Conservation (phyloP, 2,329 filamentous ascomycete species). For the Cadophora luteo-olivacea region DNA sequence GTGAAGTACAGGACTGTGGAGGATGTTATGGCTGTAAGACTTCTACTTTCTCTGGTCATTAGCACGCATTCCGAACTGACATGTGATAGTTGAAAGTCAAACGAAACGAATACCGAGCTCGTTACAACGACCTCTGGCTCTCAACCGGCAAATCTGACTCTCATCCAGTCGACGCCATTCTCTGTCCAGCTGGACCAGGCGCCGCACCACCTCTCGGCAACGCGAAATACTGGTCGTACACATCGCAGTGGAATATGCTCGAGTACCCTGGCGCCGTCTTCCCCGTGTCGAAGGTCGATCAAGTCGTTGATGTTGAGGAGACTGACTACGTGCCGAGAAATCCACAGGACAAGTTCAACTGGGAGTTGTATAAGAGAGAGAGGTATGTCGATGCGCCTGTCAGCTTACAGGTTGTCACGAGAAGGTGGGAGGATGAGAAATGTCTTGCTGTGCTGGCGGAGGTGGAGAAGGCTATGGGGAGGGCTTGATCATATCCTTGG, state of each 20-base stretch:
- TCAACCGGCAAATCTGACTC: conserved; percentile 26
- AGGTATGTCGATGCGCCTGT: conserved; percentile 42
- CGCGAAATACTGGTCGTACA: conserved; percentile 67
- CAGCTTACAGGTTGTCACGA: conserved; percentile 47
- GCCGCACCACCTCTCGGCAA: conserved; percentile 55
- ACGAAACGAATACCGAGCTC: conserved; percentile 47
- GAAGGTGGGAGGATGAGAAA: conserved; percentile 47
- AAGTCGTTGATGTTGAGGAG: conserved; percentile 31
- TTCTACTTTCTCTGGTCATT: not conserved
- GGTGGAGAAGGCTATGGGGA: conserved; percentile 24
- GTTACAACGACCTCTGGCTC: conserved; percentile 34
- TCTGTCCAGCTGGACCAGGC: conserved; percentile 63
- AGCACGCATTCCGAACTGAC: not conserved
- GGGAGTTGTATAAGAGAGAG: conserved; percentile 40
- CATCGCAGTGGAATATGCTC: conserved; percentile 69
- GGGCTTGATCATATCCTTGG: too few relatives aligned
- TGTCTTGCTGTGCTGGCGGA: conserved; percentile 34
- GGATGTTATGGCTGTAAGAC: conserved; percentile 31
- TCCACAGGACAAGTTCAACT: conserved; percentile 37
- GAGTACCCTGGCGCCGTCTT: conserved; percentile 69
- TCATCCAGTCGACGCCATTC: conserved; percentile 56
- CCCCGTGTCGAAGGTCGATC: conserved; percentile 52
- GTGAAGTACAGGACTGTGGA: conserved; percentile 35
- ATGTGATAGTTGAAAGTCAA: conserved; percentile 29
- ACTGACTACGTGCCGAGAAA: conserved; percentile 36